Conservation (phyloP, 768 basidiomycete species). For the Auricularia heimuer region DNA sequence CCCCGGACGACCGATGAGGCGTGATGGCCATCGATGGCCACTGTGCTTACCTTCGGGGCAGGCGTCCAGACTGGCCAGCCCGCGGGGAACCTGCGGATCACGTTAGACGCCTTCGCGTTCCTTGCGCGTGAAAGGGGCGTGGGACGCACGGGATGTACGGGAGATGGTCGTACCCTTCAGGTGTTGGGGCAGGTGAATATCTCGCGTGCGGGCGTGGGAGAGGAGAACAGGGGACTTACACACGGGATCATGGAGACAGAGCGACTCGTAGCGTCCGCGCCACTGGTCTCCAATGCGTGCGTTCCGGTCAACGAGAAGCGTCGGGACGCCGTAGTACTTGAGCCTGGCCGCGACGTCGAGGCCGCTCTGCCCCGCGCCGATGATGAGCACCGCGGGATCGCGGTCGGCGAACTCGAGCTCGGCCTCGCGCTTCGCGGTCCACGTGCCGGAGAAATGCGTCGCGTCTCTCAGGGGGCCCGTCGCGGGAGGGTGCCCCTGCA, state of each 20-base stretch:
- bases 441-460: conserved; percentile 41
- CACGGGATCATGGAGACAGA: conserved; percentile 58
- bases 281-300: conserved; percentile 52
- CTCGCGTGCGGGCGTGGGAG: no score
- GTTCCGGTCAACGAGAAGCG: conserved; percentile 57
- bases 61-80: conserved; percentile 53
- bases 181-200: no score
- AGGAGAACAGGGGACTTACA: conserved; percentile 32
- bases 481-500: conserved; percentile 44
- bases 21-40: not conserved
- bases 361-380: conserved; percentile 62
- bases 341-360: conserved; percentile 54
- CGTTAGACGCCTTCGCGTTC: not conserved
- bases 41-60: conserved; percentile 30
- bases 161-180: conserved; percentile 43
- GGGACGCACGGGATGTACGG: conserved; percentile 48
- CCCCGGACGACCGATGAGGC: not conserved
- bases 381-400: conserved; percentile 47
- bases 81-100: conserved; percentile 37
- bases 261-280: conserved; percentile 55
- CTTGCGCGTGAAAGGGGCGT: conserved; percentile 10
- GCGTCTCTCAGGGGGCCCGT: conserved; percentile 34
- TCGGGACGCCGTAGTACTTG: conserved; percentile 43
- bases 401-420: conserved; percentile 38
- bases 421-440: conserved; percentile 36